Percentiles rank a stretch among this genome's conserved stretches.
phyloP scores from a whole-genome alignment of 495 filamentous ascomycete genomes.

The Parmelia sp. region DNA sequence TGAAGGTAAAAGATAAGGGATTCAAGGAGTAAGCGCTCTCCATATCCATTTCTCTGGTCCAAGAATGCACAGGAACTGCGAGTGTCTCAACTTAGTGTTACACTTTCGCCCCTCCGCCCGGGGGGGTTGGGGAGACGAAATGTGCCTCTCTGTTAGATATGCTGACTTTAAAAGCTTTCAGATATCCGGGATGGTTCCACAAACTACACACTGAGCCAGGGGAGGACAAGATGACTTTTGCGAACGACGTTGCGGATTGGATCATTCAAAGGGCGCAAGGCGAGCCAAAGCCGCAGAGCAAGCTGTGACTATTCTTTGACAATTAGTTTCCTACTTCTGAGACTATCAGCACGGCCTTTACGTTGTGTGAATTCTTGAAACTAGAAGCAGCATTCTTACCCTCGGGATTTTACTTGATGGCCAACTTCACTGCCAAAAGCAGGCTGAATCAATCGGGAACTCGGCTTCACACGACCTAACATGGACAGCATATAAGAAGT shows the following conservation, averaged over 20 bases:
- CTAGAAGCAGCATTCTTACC: not conserved
- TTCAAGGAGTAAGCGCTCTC: conserved; percentile 42
- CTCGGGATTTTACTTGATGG: not conserved
- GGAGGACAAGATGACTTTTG: conserved; percentile 54
- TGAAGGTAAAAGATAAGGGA: conserved; percentile 50
- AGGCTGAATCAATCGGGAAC: not conserved
- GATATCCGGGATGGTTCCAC: conserved; percentile 58
- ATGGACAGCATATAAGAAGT: not conserved
- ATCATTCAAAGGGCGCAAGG: conserved; percentile 44
- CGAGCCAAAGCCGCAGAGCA: conserved; percentile 13
- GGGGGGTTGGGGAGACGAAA: not conserved
- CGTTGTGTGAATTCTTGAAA: not conserved
- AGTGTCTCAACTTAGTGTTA: not conserved
- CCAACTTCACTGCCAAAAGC: not conserved
- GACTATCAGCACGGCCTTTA: not conserved
- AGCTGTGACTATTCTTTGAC: conserved; percentile 2
- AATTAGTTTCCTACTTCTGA: not conserved
- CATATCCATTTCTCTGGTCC: not conserved
- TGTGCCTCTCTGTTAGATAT: not conserved
- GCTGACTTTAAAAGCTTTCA: not conserved
- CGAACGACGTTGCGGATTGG: conserved; percentile 68
- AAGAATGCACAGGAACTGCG: not conserved
- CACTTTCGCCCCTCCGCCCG: too few relatives aligned
- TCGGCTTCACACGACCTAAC: not conserved
- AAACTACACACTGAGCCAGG: conserved; percentile 66